Base-by-base conservation (phyloP, 1,284 basidiomycete species). In the Ceratorhiza oryzae-sativae region DNA sequence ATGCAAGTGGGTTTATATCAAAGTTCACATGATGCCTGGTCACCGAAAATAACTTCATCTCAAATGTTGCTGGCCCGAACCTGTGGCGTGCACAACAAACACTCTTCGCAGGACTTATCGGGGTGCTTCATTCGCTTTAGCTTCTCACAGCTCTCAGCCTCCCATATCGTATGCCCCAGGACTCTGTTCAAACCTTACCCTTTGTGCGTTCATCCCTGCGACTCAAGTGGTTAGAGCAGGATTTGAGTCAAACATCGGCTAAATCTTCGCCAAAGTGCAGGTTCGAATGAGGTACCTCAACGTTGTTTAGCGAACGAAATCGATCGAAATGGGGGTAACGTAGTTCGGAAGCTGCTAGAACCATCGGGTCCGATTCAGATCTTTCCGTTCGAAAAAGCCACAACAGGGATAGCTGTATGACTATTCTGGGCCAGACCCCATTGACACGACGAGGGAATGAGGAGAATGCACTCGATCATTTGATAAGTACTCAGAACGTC, bases 321-420 rank as follows among this genome's bases (percentile, higher is more conserved):
- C 55, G 34, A 56, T 56, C 34, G 55, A 56, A 39, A 56, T 39
- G 48, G 48, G 25, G 15, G 46, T 23, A 25, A 30, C 48, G 48
- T 18, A 45, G 48, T 23, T 25, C 18, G 23, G 23, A 51, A 51
- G 25, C 8, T 23, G 23, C 48, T 25, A 51, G 48, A 51, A 51
- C 15, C 20, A 4, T 5, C 23, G 25, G 23, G 55, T 39, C 13
- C 9, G n/a, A 39, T 36, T 36, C 55, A 39, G n/a, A 23, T 39
- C 18, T 39, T 39, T 20, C 55, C 39, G 55, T 39, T 56, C 32
- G 55, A 56, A 56, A 39, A 36, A 20, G 8, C n/a, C n/a, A n/a
- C n/a, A n/a, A n/a, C n/a, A n/a, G n/a, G n/a, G n/a, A n/a, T n/a
- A n/a, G n/a, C n/a, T n/a, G n/a, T n/a, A n/a, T n/a, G n/a, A n/a